phyloP scores from a whole-genome alignment of 345 rosid genomes.

The Syzygium jambos region DNA sequence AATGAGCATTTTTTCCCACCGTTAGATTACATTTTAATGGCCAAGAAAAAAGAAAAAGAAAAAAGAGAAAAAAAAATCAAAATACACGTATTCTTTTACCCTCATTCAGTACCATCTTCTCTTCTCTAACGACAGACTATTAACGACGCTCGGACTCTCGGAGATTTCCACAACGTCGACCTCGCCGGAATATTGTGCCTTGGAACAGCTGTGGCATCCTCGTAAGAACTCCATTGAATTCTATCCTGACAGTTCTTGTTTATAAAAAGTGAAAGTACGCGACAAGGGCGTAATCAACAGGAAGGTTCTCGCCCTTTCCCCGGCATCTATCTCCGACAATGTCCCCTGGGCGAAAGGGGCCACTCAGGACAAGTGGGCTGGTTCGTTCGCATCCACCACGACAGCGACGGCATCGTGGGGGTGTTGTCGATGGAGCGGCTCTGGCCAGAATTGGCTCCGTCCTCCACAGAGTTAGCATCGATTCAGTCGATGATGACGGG shows the following conservation, averaged over 20 bases:
- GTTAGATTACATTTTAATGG: not conserved
- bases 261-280: too few species aligned
- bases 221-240: not conserved
- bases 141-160: not conserved
- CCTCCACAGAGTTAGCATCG: not conserved
- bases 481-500: not conserved
- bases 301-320: too few species aligned
- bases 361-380: not conserved
- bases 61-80: not conserved
- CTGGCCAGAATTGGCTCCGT: not conserved
- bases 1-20: not conserved
- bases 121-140: not conserved
- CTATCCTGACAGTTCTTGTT: not conserved
- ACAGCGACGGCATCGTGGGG: not conserved
- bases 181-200: not conserved
- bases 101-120: not conserved
- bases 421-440: not conserved
- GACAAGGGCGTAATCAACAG: not conserved
- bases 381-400: not conserved
- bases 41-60: not conserved
- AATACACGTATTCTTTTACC: not conserved
- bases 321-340: not conserved
- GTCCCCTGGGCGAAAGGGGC: rapidly evolving
- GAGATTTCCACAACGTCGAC: not conserved
- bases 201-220: not conserved